phyloP scores from a whole-genome alignment of 805 yeast genomes.

The Phaffomyces thermotolerans region DNA sequence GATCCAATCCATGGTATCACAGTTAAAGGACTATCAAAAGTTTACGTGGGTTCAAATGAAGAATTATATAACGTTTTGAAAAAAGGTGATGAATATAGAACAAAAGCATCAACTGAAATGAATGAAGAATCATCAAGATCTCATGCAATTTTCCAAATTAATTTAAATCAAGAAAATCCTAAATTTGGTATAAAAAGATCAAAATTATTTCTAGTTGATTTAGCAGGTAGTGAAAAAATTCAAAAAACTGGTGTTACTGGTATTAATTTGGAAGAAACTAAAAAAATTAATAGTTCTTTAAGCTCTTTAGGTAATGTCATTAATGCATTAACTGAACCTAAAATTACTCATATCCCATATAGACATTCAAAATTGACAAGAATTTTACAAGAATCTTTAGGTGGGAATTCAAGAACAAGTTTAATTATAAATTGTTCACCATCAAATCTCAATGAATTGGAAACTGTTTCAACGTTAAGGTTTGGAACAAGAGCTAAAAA shows the following conservation, averaged over 20 bases:
- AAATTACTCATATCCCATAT: slow-evolving; percentile 60
- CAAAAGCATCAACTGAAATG: slow-evolving; percentile 58
- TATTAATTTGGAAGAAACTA: slow-evolving; percentile 71
- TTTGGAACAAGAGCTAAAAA: slow-evolving; percentile 70
- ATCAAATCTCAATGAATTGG: slow-evolving; percentile 44
- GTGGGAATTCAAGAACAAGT: slow-evolving; percentile 76
- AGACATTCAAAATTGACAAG: slow-evolving; percentile 75
- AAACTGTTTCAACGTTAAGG: slow-evolving; percentile 64
- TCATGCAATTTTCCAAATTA: slow-evolving; percentile 70
- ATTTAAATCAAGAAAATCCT: slow-evolving; percentile 51
- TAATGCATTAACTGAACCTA: slow-evolving; percentile 65
- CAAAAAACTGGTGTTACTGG: slow-evolving; percentile 75
- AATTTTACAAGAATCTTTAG: slow-evolving; percentile 69
- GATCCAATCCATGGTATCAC: slow-evolving; percentile 58
- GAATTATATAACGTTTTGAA: slow-evolving; percentile 53
- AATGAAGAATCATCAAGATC: slow-evolving; percentile 71
- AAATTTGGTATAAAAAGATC: slow-evolving; percentile 57
- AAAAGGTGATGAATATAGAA: slow-evolving; percentile 51
- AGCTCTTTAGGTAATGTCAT: slow-evolving; percentile 78
- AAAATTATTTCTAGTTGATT: slow-evolving; percentile 66
- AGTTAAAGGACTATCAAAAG: slow-evolving; percentile 62
- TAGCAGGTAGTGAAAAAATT: slow-evolving; percentile 83
- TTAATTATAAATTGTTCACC: slow-evolving; percentile 72
- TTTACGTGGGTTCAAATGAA: slow-evolving; percentile 47
- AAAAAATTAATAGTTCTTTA: slow-evolving; percentile 72